Evolutionary conservation across 2,329 filamentous ascomycete genomes (phyloP).

Genomic region (Neospermospora avenae): DNA sequence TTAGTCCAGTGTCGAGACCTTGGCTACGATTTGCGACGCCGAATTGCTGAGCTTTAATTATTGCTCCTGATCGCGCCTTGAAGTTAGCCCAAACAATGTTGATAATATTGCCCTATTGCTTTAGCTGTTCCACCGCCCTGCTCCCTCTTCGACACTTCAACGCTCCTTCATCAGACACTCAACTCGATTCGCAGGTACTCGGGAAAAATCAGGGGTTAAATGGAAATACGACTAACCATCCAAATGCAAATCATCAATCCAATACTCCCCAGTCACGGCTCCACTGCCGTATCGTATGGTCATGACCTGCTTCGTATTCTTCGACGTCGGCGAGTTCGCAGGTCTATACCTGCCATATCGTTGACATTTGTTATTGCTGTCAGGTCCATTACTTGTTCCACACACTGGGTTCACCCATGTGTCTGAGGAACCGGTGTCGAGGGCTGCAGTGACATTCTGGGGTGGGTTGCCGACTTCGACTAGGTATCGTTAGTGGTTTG

Average conservation of each 20-base stretch:
- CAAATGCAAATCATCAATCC: conserved; percentile 9
- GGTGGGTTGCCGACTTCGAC: conserved; percentile 11
- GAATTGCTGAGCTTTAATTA: conserved; percentile 7
- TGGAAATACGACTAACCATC: not conserved
- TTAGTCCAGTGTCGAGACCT: conserved; percentile 14
- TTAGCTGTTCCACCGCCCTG: not conserved
- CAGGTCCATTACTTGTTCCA: not conserved
- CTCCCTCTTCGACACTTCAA: not conserved
- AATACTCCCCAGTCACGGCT: conserved; percentile 3
- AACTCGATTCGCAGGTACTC: too few species aligned
- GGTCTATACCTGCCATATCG: not conserved
- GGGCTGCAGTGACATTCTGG: conserved; percentile 2
- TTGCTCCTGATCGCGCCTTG: not conserved
- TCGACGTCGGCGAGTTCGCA: not conserved
- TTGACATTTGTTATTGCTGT: conserved; percentile 2
- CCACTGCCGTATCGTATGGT: conserved; percentile 8
- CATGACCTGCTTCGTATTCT: conserved; percentile 1
- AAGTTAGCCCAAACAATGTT: not conserved
- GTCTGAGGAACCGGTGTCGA: conserved; percentile 13
- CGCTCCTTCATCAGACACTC: too few species aligned
- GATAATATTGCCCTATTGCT: not conserved
- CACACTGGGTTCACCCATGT: conserved; percentile 9
- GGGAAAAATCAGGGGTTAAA: not conserved
- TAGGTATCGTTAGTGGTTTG: not conserved
- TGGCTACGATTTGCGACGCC: conserved; percentile 7